Evolutionary conservation across 768 basidiomycete genomes (phyloP).

Genomic region (Calocybe gangraenosa): DNA sequence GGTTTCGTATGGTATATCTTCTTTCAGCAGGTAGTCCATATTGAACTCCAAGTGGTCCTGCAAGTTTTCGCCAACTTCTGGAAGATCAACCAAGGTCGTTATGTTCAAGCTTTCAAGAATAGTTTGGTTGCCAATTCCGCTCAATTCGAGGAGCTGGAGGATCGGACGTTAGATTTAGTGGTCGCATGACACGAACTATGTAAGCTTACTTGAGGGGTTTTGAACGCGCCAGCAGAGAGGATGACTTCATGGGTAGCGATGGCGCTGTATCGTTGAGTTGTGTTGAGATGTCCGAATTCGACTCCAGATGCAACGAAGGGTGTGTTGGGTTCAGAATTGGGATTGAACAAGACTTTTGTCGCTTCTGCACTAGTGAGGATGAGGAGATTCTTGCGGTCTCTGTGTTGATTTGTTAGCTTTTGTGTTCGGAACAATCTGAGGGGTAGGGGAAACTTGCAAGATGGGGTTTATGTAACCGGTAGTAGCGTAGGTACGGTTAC

Average conservation of each 20-base stretch:
- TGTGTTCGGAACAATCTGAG: not conserved
- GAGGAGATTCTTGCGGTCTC: slow-evolving; percentile 23
- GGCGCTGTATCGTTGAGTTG: slow-evolving; percentile 23
- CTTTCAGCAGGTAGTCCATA: slow-evolving; percentile 12
- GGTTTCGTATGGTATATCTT: slow-evolving; percentile 10
- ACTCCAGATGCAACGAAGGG: slow-evolving; percentile 33
- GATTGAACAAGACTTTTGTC: slow-evolving; percentile 16
- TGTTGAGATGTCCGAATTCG: slow-evolving; percentile 28
- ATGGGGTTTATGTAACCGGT: slow-evolving; percentile 14
- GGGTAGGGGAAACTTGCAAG: not conserved
- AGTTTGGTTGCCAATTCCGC: slow-evolving; percentile 41
- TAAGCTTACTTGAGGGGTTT: slow-evolving; percentile 4
- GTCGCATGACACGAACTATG: not conserved
- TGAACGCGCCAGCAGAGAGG: slow-evolving; percentile 30
- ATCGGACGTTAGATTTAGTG: not conserved
- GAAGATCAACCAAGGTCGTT: slow-evolving; percentile 6
- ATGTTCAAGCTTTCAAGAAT: slow-evolving; percentile 24
- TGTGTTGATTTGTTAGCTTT: not conserved
- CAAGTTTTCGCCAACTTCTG: slow-evolving; percentile 13
- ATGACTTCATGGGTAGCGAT: slow-evolving; percentile 46
- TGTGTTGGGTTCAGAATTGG: not conserved
- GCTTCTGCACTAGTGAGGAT: slow-evolving; percentile 30
- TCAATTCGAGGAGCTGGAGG: slow-evolving; percentile 42
- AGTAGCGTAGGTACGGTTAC: slow-evolving; percentile 14
- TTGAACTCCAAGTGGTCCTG: slow-evolving; percentile 12